Percentiles rank a stretch among this genome's conserved stretches.
Conservation (phyloP, 768 basidiomycete genomes). For the Chalciporus sphaerocephalus region DNA sequence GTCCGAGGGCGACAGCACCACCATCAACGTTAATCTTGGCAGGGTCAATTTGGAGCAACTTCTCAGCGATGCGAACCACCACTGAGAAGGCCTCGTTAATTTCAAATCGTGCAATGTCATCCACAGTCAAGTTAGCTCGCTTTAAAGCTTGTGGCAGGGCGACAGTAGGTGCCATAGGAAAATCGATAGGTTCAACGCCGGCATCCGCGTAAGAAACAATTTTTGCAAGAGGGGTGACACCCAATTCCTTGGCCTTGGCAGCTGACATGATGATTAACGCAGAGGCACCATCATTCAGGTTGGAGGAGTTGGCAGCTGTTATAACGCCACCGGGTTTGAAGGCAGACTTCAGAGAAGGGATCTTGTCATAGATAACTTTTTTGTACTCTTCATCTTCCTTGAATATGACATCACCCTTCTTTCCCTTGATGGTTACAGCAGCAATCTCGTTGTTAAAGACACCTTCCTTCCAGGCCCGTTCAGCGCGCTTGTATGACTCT, state of each 20-base stretch:
- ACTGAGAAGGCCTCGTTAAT: constrained; percentile 98
- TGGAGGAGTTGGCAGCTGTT: constrained; percentile 96
- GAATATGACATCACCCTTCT: constrained; percentile 88
- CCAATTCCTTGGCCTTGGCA: constrained; percentile 87
- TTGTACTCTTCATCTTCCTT: constrained; percentile 98
- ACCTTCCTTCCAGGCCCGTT: constrained; percentile 83
- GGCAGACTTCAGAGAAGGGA: constrained; percentile 80
- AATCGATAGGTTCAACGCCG: constrained; percentile 94
- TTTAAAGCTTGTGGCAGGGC: constrained; percentile 86
- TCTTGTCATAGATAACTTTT: constrained; percentile 91
- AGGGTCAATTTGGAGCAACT: constrained; percentile 77
- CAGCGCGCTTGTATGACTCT: constrained; percentile 92
- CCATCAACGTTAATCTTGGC: constrained; percentile 89
- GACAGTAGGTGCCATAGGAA: constrained; percentile 90
- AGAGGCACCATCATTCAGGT: constrained; percentile 92
- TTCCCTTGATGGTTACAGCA: constrained; percentile 85
- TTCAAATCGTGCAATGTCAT: constrained; percentile 90
- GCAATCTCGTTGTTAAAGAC: constrained; percentile 85
- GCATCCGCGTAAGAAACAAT: constrained; percentile 94
- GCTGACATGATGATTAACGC: constrained; percentile 94
- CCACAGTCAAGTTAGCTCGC: constrained; percentile 74
- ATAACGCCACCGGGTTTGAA: constrained; percentile 89
- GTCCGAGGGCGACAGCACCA: constrained; percentile 93
- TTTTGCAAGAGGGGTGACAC: constrained; percentile 89
- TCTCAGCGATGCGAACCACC: constrained; percentile 87